Evolutionary conservation across 2,329 filamentous ascomycete genomes (phyloP).

Genomic region (Trichoderma breve): DNA sequence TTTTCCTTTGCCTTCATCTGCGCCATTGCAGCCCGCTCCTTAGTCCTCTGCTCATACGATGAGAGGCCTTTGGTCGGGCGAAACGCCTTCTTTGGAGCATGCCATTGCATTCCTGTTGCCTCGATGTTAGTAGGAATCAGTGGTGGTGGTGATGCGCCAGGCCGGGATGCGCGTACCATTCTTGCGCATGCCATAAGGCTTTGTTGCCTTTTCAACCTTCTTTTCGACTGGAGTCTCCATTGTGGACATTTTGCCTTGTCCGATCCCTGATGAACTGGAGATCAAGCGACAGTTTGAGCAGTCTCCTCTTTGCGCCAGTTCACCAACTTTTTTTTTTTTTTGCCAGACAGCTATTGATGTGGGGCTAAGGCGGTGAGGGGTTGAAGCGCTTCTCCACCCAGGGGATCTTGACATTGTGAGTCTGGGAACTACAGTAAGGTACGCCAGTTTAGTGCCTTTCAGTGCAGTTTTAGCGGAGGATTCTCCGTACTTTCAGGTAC

Average conservation of each 20-base stretch:
- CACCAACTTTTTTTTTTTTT: conserved; percentile 14
- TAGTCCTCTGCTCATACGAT: conserved; percentile 73
- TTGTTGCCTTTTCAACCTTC: conserved; percentile 36
- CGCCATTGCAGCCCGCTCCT: conserved; percentile 65
- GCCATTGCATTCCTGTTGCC: conserved; percentile 87
- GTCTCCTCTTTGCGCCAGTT: background rate
- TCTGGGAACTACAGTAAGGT: background rate
- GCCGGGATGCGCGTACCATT: conserved; percentile 62
- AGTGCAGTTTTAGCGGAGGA: background rate
- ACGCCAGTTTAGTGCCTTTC: background rate
- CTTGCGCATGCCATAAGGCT: conserved; percentile 68
- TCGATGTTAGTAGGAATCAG: background rate
- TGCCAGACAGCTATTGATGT: background rate
- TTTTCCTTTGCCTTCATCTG: conserved; percentile 91
- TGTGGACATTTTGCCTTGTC: conserved; percentile 4
- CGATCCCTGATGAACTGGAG: background rate
- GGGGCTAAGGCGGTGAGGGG: conserved; percentile 14
- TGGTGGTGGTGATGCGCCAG: background rate
- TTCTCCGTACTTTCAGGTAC: background rate
- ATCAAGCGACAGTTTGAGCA: background rate
- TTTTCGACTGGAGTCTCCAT: conserved; percentile 28
- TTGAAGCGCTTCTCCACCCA: background rate
- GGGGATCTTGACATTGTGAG: background rate
- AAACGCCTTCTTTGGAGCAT: conserved; percentile 77
- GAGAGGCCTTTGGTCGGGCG: conserved; percentile 75